Base-by-base conservation (phyloP, 2,329 filamentous ascomycete species). In the Pseudopithomyces chartarum region DNA sequence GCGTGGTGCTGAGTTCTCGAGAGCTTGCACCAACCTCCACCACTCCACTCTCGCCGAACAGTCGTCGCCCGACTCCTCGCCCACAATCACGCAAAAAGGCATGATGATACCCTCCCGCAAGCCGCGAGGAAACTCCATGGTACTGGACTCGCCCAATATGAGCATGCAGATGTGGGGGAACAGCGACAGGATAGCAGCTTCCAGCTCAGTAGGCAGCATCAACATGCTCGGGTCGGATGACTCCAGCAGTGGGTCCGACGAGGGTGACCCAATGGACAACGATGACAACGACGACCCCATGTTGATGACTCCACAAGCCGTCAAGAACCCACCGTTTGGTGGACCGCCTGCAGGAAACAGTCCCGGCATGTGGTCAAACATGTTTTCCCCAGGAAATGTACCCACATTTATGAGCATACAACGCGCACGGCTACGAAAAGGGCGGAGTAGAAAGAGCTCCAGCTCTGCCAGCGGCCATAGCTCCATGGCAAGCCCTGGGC, bases 41-140 rank as follows among this genome's bases (percentile, higher is more conserved):
- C 95, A 98, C 76, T 97, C 94, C 15, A 98, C 91, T 0, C 84
- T 98, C 8, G 93, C 94, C 54, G 91, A 97, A 65, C 86, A 89
- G 73, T 90, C 91, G 0, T 95, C 91, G 5, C 92, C 93, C 3
- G 92, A 96, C 73, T 95, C 92, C 0, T 97, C 93, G 0, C 95
- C 95, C 0, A 93, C 89, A 12, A 88, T 95, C 53, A 87, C 88
- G 51, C 88, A 89, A 39, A 87, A 90, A 60, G 83, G 82, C 2
- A 81, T 88, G 71, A 81, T 80, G 56, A 87, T 88, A 52, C 85
- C 86, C 3, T 77, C 80, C 38, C 79, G 84, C 50, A 85, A 82
- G 51, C 65, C 68, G n/a, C 70, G 73, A 29, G 65, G 73, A 10
- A 74, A 73, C 54, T 74, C 73, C 10, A 75, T 76, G 66, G 66